These are phyloP conservation scores for Monascus ruber DNA, from an alignment of 2,329 filamentous ascomycete species.

Conservation along the genomic window DNA sequence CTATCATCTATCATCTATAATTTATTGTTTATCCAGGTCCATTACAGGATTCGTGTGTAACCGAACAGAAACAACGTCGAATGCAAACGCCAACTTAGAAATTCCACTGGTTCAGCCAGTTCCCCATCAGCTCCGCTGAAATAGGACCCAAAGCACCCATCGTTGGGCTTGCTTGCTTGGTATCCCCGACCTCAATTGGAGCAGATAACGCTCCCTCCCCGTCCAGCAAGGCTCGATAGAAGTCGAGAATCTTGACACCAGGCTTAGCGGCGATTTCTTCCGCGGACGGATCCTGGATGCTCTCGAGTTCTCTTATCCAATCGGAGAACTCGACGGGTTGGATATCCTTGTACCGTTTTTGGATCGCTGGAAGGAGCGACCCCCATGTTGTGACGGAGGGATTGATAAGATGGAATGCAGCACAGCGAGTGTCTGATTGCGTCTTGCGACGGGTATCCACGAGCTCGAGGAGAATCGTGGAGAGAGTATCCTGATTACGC, in stretches of 20 bases:
- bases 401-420: slow-evolving; percentile 40
- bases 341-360: slow-evolving; percentile 29
- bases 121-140: slow-evolving; percentile 34
- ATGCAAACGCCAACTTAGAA: slow-evolving; percentile 2
- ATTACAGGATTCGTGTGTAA: too few species aligned
- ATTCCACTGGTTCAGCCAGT: slow-evolving; percentile 21
- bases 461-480: slow-evolving; percentile 38
- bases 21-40: too few species aligned
- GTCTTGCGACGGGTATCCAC: slow-evolving; percentile 19
- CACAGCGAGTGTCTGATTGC: slow-evolving; percentile 5
- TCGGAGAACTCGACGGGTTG: slow-evolving; percentile 32
- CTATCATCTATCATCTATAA: too few species aligned
- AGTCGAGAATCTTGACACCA: slow-evolving; percentile 41
- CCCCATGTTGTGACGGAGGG: slow-evolving; percentile 32
- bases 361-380: slow-evolving; percentile 31
- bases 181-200: slow-evolving; percentile 33
- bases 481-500: slow-evolving; percentile 21
- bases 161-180: slow-evolving; percentile 32
- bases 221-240: slow-evolving; percentile 31
- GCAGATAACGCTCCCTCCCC: slow-evolving; percentile 17
- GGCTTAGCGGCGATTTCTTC: slow-evolving; percentile 36
- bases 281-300: slow-evolving; percentile 26
- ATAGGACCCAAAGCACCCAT: slow-evolving; percentile 34
- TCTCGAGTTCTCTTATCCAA: slow-evolving; percentile 38
- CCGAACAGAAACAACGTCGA: neutral